phyloP scores from a whole-genome alignment of 1,284 basidiomycete species.

The Apiotrichum sp. region DNA sequence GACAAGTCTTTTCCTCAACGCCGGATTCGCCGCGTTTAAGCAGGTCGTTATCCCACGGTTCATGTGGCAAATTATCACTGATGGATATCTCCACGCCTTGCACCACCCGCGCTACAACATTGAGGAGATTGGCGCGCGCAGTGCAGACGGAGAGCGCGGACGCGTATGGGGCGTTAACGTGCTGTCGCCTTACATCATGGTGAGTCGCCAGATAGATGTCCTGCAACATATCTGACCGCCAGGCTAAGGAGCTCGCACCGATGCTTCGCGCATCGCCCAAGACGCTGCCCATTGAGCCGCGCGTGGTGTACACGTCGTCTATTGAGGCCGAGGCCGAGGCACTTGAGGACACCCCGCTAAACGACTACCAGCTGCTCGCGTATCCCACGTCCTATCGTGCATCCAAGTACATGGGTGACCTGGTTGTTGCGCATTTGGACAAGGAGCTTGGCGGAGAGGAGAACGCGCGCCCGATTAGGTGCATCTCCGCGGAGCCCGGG shows the following conservation, averaged over 20 bases:
- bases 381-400: conserved; percentile 63
- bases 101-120: conserved; percentile 59
- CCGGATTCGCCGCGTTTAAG: conserved; percentile 59
- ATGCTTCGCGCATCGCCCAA: conserved; percentile 37
- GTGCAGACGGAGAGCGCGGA: conserved; percentile 63
- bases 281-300: conserved; percentile 49
- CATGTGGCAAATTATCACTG: conserved; percentile 53
- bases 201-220: conserved; percentile 46
- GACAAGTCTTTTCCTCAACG: conserved; percentile 75
- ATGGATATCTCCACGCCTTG: conserved; percentile 48
- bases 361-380: conserved; percentile 66
- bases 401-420: conserved; percentile 73
- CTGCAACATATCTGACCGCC: conserved; percentile 12
- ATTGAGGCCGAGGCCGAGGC: conserved; percentile 56
- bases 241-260: conserved; percentile 41
- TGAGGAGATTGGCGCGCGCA: conserved; percentile 59
- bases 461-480: conserved; percentile 49
- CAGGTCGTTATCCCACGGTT: conserved; percentile 55
- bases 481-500: conserved; percentile 68
- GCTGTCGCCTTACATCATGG: conserved; percentile 73
- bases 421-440: conserved; percentile 60
- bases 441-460: conserved; percentile 38
- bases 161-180: conserved; percentile 81
- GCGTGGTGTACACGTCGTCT: conserved; percentile 77
- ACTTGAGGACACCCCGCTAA: conserved; percentile 51